A percentile compares a stretch with the other conserved stretches of the same genome.
phyloP scores from a whole-genome alignment of 169 alveolate species.

The Cryptosporidium tyzzeri region DNA sequence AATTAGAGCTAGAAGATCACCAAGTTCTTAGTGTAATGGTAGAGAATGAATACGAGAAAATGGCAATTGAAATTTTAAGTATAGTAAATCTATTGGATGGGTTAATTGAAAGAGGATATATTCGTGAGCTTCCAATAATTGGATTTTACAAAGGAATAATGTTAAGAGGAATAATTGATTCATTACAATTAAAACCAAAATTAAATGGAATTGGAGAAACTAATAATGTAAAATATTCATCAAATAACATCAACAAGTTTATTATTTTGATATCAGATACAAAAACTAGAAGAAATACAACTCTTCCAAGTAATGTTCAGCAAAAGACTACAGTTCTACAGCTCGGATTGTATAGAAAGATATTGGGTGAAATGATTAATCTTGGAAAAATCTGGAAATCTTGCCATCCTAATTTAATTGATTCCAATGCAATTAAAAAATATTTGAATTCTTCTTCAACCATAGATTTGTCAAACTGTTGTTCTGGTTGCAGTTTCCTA shows the following conservation, averaged over 20 bases:
- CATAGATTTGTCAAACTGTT: constrained; percentile 31
- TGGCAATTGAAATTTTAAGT: constrained; percentile 32
- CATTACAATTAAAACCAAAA: constrained; percentile 50
- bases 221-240: background rate
- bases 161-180: constrained; percentile 64
- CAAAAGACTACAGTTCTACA: constrained; percentile 73
- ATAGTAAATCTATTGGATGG: constrained; percentile 36
- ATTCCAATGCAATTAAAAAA: background rate
- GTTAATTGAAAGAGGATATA: constrained; percentile 52
- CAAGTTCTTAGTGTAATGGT: constrained; percentile 37
- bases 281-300: constrained; percentile 54
- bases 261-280: constrained; percentile 57
- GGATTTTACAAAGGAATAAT: constrained; percentile 57
- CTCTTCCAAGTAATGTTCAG: constrained; percentile 57
- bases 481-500: constrained; percentile 49
- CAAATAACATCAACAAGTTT: constrained; percentile 15
- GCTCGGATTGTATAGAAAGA: constrained; percentile 51
- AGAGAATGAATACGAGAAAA: constrained; percentile 46
- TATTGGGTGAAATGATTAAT: constrained; percentile 36
- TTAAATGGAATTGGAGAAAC: background rate
- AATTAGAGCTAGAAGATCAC: constrained; percentile 62
- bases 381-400: constrained; percentile 47
- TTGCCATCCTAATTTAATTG: background rate
- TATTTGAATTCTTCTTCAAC: background rate
- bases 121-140: constrained; percentile 64